Evolutionary conservation across 2,329 filamentous ascomycete genomes (phyloP).

Genomic region (Ustulina deusta): DNA sequence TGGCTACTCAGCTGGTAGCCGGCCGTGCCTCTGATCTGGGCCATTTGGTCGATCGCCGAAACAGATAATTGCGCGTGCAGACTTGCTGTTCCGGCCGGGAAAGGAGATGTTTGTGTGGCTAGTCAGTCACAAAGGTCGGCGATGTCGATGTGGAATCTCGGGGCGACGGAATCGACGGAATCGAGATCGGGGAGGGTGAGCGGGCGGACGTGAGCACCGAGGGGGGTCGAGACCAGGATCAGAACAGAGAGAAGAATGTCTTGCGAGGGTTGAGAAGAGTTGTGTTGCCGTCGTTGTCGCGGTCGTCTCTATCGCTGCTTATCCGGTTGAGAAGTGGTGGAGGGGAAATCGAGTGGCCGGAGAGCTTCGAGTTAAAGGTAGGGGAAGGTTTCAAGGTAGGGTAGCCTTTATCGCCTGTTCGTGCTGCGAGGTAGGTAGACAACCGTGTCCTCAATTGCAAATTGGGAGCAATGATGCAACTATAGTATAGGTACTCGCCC

Average conservation of each 20-base stretch:
- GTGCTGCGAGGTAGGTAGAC: slow-evolving; percentile 39
- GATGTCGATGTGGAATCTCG: slow-evolving; percentile 18
- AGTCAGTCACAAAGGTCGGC: slow-evolving; percentile 5
- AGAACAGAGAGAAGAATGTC: neutral
- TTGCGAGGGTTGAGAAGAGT: neutral
- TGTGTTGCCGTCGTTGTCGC: slow-evolving; percentile 13
- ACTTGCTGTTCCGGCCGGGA: slow-evolving; percentile 42
- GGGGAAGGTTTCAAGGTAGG: slow-evolving; percentile 22
- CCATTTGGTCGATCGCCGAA: slow-evolving; percentile 50
- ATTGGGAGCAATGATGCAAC: slow-evolving; percentile 41
- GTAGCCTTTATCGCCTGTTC: slow-evolving; percentile 32
- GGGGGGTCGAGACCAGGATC: slow-evolving; percentile 14
- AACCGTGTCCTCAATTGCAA: slow-evolving; percentile 54
- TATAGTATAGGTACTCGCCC: slow-evolving; percentile 13
- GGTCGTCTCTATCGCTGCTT: neutral
- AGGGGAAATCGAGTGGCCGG: neutral
- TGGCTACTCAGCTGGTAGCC: slow-evolving; percentile 86
- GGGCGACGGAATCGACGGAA: slow-evolving; percentile 11
- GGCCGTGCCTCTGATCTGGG: slow-evolving; percentile 72
- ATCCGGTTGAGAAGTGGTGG: neutral
- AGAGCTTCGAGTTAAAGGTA: slow-evolving; percentile 20
- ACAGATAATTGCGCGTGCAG: slow-evolving; percentile 39
- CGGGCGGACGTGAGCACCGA: slow-evolving; percentile 15
- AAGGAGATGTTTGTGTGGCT: slow-evolving; percentile 4
- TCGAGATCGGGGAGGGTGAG: neutral